phyloP scores from a whole-genome alignment of 768 basidiomycete species.

The Leccinum imitatum region DNA sequence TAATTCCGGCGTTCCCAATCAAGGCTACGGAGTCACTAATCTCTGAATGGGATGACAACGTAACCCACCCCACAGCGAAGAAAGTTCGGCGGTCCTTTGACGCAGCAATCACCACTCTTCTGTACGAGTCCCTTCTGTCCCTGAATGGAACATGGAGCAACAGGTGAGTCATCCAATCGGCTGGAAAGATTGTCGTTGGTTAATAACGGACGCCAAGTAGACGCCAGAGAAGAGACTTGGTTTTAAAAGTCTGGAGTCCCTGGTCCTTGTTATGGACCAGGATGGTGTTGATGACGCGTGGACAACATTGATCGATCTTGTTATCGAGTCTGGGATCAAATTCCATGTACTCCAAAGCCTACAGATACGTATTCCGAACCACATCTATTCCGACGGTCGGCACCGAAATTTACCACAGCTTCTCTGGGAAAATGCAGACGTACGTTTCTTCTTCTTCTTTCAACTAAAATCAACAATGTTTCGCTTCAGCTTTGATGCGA shows the following conservation, averaged over 20 bases:
- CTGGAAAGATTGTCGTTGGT: constrained; percentile 50
- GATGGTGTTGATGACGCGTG: constrained; percentile 30
- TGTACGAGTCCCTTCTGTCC: constrained; percentile 65
- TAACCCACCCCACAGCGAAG: constrained; percentile 52
- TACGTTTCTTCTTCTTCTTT: constrained; percentile 35
- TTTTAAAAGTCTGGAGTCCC: constrained; percentile 66
- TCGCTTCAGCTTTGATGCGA: constrained; percentile 38
- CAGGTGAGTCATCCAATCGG: constrained; percentile 58
- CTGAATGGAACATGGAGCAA: constrained; percentile 65
- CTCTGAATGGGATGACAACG: constrained; percentile 45
- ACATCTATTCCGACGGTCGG: constrained; percentile 11
- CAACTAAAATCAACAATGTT: not conserved
- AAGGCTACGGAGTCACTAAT: constrained; percentile 55
- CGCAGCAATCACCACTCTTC: constrained; percentile 59
- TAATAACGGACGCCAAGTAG: constrained; percentile 47
- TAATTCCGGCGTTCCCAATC: constrained; percentile 59
- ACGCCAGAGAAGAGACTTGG: constrained; percentile 59
- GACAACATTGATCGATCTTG: constrained; percentile 50
- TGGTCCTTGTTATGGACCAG: constrained; percentile 46
- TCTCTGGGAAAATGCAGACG: constrained; percentile 71
- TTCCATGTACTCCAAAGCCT: constrained; percentile 46
- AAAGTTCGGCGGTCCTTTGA: constrained; percentile 68
- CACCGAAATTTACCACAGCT: constrained; percentile 49
- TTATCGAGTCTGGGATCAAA: constrained; percentile 59
- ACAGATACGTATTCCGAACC: constrained; percentile 13